Conservation (phyloP, 768 basidiomycete species). For the Boletus sensibilis region DNA sequence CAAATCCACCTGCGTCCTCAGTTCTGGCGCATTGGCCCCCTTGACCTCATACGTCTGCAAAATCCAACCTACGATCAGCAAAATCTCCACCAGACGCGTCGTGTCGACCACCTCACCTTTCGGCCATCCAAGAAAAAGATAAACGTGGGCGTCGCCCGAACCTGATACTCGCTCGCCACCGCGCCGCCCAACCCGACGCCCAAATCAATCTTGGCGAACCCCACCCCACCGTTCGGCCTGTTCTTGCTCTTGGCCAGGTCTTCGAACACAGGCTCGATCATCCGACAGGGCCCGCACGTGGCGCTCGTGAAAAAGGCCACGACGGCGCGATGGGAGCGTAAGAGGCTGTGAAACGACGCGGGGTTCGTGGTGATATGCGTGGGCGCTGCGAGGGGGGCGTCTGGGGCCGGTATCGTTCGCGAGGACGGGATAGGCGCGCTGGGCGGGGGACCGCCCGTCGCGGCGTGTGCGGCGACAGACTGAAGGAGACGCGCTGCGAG, state of each 20-base stretch:
- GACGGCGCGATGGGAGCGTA: conserved; percentile 66
- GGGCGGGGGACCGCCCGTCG: conserved; percentile 30
- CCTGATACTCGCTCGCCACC: conserved; percentile 61
- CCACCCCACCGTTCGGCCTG: conserved; percentile 47
- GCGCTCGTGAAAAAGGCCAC: conserved; percentile 81
- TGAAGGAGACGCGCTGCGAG: conserved; percentile 56
- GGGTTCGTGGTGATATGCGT: conserved; percentile 74
- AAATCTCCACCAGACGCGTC: not conserved
- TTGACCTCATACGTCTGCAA: conserved; percentile 64
- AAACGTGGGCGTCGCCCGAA: conserved; percentile 85
- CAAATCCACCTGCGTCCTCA: conserved; percentile 71
- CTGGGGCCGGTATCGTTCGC: conserved; percentile 32
- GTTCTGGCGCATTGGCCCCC: conserved; percentile 67
- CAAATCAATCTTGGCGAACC: conserved; percentile 85
- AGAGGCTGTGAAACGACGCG: conserved; percentile 64
- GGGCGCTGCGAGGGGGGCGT: conserved; percentile 53
- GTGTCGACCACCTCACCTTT: conserved; percentile 53
- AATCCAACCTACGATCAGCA: not conserved
- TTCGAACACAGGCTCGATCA: conserved; percentile 85
- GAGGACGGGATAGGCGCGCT: conserved; percentile 20
- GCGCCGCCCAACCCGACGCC: conserved; percentile 60
- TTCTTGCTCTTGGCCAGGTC: conserved; percentile 66
- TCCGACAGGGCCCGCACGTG: conserved; percentile 74
- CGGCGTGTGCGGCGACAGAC: conserved; percentile 53
- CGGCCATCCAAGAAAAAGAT: conserved; percentile 79